Base-by-base conservation (phyloP, 768 basidiomycete species). In the Butyriboletus loyo region DNA sequence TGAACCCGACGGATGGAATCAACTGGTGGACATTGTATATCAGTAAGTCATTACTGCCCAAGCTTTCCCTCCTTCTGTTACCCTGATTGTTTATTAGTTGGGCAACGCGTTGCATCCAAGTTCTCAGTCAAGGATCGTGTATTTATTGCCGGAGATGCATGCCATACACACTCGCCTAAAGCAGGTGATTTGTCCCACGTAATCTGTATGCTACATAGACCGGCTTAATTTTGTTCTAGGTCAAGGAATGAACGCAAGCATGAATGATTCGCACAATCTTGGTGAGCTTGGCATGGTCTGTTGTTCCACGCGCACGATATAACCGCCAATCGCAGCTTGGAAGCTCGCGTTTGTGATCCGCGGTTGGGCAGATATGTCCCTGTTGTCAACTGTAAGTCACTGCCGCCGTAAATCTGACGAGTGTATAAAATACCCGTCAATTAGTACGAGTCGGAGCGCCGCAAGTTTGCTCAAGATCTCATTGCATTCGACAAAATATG, bases 91-190 rank as follows among this genome's bases (percentile, higher is more conserved):
- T 28, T 15, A 24, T 30, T 34, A 80, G 81, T 83, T 44, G 80
- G 80, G 2, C 81, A 84, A 59, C 74, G 82, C 5, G 76, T 83
- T 8, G 80, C 81, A 14, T 73, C 78, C 28, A 68, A 67, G n/a
- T 84, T 76, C 63, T 75, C 76, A 2, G 59, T 72, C 1, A 55
- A 73, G 36, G 65, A 81, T 30, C 77, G 82, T 5, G 70, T 82
- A 2, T 80, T 83, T 57, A 82, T 83, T 42, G 82, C 77, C 0
- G 81, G 82, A 13, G 80, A 80, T 55, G 80, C 80, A 3, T 82
- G 77, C 34, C 77, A 75, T 51, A 76, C 74, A 17, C 75, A 75
- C 43, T 76, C 73, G 1, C 73, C 72, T 1, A 74, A 75, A 64
- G 76, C 75, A 47, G 73, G 74, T 69, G 40, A 51, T 60, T 60